A percentile compares a stretch with the other conserved stretches of the same genome.
Conservation (phyloP, 352 stramenopile species). For the Phytophthora idaei region DNA sequence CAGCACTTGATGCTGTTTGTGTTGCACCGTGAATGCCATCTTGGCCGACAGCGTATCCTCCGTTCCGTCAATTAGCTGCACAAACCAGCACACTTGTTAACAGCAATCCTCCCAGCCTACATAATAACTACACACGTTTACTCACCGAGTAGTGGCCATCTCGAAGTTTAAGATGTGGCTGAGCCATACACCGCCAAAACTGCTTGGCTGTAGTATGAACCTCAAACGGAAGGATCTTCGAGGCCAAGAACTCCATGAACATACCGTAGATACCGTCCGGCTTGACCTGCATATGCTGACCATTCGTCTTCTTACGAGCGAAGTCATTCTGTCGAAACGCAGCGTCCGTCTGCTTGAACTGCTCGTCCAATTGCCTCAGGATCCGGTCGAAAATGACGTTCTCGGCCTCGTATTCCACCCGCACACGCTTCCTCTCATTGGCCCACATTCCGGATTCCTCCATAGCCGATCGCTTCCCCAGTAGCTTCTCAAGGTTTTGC, state of each 20-base stretch:
- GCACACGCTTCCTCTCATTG: slow-evolving; percentile 27
- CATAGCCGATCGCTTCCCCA: slow-evolving; percentile 34
- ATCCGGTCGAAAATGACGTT: slow-evolving; percentile 25
- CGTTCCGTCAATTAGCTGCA: slow-evolving; percentile 27
- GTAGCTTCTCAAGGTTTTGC: slow-evolving; percentile 36
- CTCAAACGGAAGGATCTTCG: slow-evolving; percentile 37
- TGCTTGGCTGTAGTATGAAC: slow-evolving; percentile 23
- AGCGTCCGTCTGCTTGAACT: slow-evolving; percentile 22
- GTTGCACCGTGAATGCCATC: slow-evolving; percentile 35
- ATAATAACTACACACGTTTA: not conserved
- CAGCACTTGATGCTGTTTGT: slow-evolving; percentile 31
- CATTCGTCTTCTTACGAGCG: slow-evolving; percentile 15
- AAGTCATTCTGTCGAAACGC: slow-evolving; percentile 26
- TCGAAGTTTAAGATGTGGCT: slow-evolving; percentile 28
- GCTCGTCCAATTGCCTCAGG: slow-evolving; percentile 23
- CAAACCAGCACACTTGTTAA: not conserved
- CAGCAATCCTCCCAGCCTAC: not conserved
- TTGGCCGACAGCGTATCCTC: slow-evolving; percentile 40
- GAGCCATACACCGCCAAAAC: slow-evolving; percentile 33
- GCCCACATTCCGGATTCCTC: slow-evolving; percentile 23
- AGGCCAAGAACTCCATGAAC: slow-evolving; percentile 39
- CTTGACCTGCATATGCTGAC: slow-evolving; percentile 36
- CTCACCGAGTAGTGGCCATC: slow-evolving; percentile 41
- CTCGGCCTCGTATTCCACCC: slow-evolving; percentile 28
- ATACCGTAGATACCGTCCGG: slow-evolving; percentile 35